Base-by-base conservation (phyloP, 1,284 basidiomycete species). In the Cutaneotrichosporon arboriforme region DNA sequence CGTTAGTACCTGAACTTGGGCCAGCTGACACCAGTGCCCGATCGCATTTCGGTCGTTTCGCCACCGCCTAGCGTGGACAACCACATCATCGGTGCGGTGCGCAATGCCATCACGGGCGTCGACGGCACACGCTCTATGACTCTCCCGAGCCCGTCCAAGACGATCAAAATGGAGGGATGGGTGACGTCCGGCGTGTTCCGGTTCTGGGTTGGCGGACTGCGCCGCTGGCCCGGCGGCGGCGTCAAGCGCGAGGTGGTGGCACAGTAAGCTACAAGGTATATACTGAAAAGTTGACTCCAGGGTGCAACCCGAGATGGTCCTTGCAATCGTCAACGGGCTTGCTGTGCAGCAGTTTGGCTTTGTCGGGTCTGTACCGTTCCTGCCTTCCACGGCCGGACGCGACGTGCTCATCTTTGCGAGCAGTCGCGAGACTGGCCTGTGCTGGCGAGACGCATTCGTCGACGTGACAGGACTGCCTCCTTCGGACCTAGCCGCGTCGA, bases 101-200 rank as follows among this genome's bases (percentile, higher is more conserved):
- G 72, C 12, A 47, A 54, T 14, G 61, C 67, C 5, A 71, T 74
- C 44, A 35, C 45, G 57, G 12, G 35, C 15, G 34, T 45, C n/a
- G 15, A 51, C 46, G 31, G 38, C 18, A 23, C 45, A 26, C 49
- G 39, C 33, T 49, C 17, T 26, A 49, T 40, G 42, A 46, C 17
- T 42, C 40, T 9, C 21, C 49, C 52, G 31, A 34, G 18, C 37
- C 57, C 49, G 26, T 51, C 55, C 52, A 23, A 57, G 4, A 44
- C 49, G 13, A 65, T 74, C 55, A 70, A 71, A 58, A 49, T 67
- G 17, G 70, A 74, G 54, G 70, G 70, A 15, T 72, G 68, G 67
- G 64, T 71, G 2, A 63, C 69, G 44, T 52, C 63, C n/a, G 70
- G 69, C 3, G 70, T 72, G 14, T 74, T 71, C 52, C 48, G 66